Evolutionary conservation across 2,329 filamentous ascomycete species (phyloP).

Genomic region (Laburnicola sp.): DNA sequence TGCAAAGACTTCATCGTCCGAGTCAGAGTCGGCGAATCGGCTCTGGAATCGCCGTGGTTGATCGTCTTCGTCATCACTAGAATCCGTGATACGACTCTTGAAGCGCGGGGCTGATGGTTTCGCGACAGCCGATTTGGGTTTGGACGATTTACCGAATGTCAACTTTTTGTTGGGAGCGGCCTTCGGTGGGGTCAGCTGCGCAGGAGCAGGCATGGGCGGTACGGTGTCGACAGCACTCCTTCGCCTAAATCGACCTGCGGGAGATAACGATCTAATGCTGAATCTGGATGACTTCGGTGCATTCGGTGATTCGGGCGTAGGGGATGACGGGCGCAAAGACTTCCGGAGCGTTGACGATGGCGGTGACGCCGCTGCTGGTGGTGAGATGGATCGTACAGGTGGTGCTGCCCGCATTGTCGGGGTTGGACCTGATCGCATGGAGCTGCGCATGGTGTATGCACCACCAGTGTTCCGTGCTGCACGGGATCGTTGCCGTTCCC

Average conservation of each 20-base stretch:
- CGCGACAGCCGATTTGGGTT: slow-evolving; percentile 23
- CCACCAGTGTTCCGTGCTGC: slow-evolving; percentile 45
- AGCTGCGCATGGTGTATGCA: slow-evolving; percentile 66
- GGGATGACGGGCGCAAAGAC: slow-evolving; percentile 40
- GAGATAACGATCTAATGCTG: slow-evolving; percentile 72
- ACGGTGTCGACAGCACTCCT: slow-evolving; percentile 23
- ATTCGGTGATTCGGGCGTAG: slow-evolving; percentile 29
- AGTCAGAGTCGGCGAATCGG: slow-evolving; percentile 54
- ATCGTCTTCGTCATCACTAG: slow-evolving; percentile 61
- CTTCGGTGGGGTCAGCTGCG: slow-evolving; percentile 20
- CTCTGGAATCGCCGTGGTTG: slow-evolving; percentile 47
- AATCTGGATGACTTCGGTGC: slow-evolving; percentile 57
- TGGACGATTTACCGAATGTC: slow-evolving; percentile 26
- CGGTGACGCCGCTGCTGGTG: slow-evolving; percentile 28
- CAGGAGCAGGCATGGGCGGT: slow-evolving; percentile 16
- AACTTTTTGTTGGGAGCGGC: slow-evolving; percentile 17
- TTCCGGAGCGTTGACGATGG: slow-evolving; percentile 32
- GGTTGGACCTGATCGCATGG: slow-evolving; percentile 62
- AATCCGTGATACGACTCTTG: slow-evolving; percentile 66
- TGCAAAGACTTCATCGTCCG: slow-evolving; percentile 54
- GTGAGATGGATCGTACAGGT: slow-evolving; percentile 49
- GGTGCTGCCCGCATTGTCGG: slow-evolving; percentile 44
- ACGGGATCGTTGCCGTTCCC: slow-evolving; percentile 53
- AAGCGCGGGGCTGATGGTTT: slow-evolving; percentile 27
- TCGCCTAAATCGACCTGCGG: slow-evolving; percentile 59